phyloP scores from a whole-genome alignment of 2,329 filamentous ascomycete species.

The Phaeosphaeriaceae sp. region DNA sequence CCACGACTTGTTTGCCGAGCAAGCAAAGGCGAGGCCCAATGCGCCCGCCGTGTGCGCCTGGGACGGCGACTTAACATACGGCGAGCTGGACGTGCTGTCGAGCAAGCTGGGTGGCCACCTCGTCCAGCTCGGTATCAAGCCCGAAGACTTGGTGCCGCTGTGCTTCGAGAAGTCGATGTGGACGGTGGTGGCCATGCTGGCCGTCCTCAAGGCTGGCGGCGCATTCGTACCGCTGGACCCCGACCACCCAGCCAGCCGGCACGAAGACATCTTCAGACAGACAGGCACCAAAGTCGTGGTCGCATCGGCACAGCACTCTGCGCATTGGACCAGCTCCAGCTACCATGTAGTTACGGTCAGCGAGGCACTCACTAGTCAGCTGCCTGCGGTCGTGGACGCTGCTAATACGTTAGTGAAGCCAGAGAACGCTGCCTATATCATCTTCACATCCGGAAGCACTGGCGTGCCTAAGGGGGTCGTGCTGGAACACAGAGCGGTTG shows the following conservation, averaged over 20 bases:
- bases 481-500: background rate
- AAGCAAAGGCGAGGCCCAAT: constrained; percentile 13
- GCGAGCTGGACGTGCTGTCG: constrained; percentile 13
- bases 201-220: constrained; percentile 50
- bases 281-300: no score
- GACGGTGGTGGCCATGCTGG: constrained; percentile 46
- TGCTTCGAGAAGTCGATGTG: constrained; percentile 24
- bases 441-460: constrained; percentile 83
- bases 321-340: no score
- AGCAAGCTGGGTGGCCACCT: constrained; percentile 10
- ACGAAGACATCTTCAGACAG: no score
- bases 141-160: constrained; percentile 10
- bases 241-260: no score
- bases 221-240: constrained; percentile 39
- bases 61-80: constrained; percentile 17
- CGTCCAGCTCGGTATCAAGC: background rate
- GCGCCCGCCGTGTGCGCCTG: constrained; percentile 10
- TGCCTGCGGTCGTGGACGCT: no score
- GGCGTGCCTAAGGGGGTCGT: constrained; percentile 74
- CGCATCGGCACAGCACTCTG: no score
- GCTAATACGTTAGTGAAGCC: no score
- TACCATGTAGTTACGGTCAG: no score
- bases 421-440: constrained; percentile 39
- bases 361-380: no score
- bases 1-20: constrained; percentile 19